These are phyloP conservation scores for Parastagonospora avenae DNA, from an alignment of 2,329 filamentous ascomycete species.

Conservation along the genomic window DNA sequence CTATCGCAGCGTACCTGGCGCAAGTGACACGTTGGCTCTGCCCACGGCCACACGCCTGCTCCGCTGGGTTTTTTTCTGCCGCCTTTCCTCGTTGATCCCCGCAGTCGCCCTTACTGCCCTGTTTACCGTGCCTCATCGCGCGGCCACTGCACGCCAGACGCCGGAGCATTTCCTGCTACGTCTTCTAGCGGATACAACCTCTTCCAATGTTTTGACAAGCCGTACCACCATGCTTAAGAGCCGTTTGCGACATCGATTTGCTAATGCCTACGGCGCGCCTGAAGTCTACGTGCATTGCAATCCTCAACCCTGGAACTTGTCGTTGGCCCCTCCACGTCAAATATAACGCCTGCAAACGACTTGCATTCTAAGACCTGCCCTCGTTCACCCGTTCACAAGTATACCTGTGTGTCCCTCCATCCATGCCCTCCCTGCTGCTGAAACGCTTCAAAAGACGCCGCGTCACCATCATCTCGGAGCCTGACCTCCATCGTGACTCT, in stretches of 20 bases:
- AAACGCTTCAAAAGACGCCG: slow-evolving; percentile 45
- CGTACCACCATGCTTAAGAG: slow-evolving; percentile 48
- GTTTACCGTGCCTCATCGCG: slow-evolving; percentile 36
- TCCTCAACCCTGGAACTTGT: slow-evolving; percentile 23
- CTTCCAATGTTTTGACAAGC: slow-evolving; percentile 41
- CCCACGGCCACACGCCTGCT: slow-evolving; percentile 12
- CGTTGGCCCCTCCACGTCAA: slow-evolving; percentile 20
- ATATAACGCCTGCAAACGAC: slow-evolving; percentile 35
- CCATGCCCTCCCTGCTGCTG: slow-evolving; percentile 38
- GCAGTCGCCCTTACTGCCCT: slow-evolving; percentile 34
- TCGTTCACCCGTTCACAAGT: slow-evolving; percentile 27
- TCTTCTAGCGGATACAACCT: slow-evolving; percentile 48
- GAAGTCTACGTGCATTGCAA: slow-evolving; percentile 38
- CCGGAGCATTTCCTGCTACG: slow-evolving; percentile 39
- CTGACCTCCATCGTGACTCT: slow-evolving; percentile 31
- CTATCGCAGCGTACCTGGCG: slow-evolving; percentile 26
- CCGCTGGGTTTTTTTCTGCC: slow-evolving; percentile 8
- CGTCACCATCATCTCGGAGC: slow-evolving; percentile 31
- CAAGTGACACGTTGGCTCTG: slow-evolving; percentile 22
- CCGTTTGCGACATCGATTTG: slow-evolving; percentile 46
- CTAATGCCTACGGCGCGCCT: slow-evolving; percentile 42
- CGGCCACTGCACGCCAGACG: slow-evolving; percentile 27
- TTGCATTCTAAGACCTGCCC: slow-evolving; percentile 28
- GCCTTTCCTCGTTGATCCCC: slow-evolving; percentile 18
- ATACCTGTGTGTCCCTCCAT: slow-evolving; percentile 26